Evolutionary conservation across 495 filamentous ascomycete species (phyloP).

Genomic region (Penicillium bovifimosum): DNA sequence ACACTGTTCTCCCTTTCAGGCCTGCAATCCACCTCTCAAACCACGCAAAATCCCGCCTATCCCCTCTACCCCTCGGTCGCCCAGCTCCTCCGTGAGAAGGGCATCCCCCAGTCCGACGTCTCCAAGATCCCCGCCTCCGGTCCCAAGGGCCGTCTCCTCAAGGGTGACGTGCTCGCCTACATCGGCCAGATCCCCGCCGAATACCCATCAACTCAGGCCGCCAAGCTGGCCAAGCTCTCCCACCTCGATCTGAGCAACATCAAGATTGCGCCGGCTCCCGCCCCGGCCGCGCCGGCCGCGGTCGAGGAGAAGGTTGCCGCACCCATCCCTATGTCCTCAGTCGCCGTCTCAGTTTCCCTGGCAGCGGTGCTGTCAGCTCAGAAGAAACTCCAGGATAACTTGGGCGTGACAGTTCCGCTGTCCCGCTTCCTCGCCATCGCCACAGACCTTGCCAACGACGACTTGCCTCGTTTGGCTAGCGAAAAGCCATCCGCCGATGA

Average conservation of each 20-base stretch:
- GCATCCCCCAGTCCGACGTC: conserved; percentile 62
- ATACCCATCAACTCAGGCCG: conserved; percentile 63
- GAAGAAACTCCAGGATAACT: conserved; percentile 63
- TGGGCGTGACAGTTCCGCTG: conserved; percentile 75
- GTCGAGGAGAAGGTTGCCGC: conserved; percentile 34
- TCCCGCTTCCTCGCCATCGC: conserved; percentile 84
- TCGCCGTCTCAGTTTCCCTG: conserved; percentile 68
- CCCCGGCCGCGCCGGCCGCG: conserved; percentile 39
- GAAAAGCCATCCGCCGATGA: conserved; percentile 66
- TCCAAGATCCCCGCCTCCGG: conserved; percentile 81
- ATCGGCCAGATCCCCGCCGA: conserved; percentile 66
- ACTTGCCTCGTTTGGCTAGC: conserved; percentile 61
- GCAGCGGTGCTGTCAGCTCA: conserved; percentile 72
- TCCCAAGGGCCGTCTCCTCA: conserved; percentile 83
- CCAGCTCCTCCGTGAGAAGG: conserved; percentile 72
- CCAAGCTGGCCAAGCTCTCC: conserved; percentile 62
- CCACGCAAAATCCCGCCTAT: conserved; percentile 63
- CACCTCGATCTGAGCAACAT: conserved; percentile 94
- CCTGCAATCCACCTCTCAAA: conserved; percentile 37
- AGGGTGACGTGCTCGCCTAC: conserved; percentile 92
- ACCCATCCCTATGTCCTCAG: conserved; percentile 31
- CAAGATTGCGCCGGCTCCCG: conserved; percentile 64
- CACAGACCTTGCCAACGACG: conserved; percentile 76
- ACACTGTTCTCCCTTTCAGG: conserved; percentile 10
- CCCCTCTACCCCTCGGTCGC: conserved; percentile 82